A percentile compares a stretch with the other conserved stretches of the same genome.
Evolutionary conservation across 2,329 filamentous ascomycete species (phyloP).

Genomic region (Penicillium sp.): DNA sequence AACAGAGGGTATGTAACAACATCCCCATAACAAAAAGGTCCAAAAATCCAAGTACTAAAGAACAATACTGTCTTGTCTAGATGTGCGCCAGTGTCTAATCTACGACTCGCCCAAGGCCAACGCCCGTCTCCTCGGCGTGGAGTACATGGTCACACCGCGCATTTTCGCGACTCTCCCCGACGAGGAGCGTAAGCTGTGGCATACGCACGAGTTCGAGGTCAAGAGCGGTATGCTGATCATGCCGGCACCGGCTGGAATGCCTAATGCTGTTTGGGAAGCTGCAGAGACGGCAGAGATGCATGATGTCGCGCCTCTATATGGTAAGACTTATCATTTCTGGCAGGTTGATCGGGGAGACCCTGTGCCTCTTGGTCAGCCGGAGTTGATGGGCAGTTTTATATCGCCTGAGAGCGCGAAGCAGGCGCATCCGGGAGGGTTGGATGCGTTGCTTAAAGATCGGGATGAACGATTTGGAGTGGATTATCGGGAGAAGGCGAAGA

Average conservation of each 20-base stretch:
- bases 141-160: conserved; percentile 77
- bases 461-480: conserved; percentile 56
- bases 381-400: conserved; percentile 63
- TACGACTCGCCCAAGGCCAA: conserved; percentile 69
- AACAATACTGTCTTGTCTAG: conserved; percentile 36
- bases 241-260: conserved; percentile 40
- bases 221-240: conserved; percentile 47
- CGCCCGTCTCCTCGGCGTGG: conserved; percentile 76
- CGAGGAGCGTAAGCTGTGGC: conserved; percentile 75
- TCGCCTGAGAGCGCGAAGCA: conserved; percentile 28
- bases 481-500: conserved; percentile 52
- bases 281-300: conserved; percentile 81
- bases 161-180: conserved; percentile 65
- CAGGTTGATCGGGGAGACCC: conserved; percentile 73
- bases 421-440: conserved; percentile 29
- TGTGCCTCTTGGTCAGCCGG: conserved; percentile 59
- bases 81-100: conserved; percentile 80
- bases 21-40: not conserved
- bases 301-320: conserved; percentile 70
- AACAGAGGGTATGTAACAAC: conserved; percentile 51
- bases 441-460: conserved; percentile 48
- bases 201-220: conserved; percentile 60
- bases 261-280: conserved; percentile 66
- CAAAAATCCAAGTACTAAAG: not conserved
- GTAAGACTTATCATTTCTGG: conserved; percentile 85